Conservation (phyloP, 2,329 filamentous ascomycete genomes). For the Mycogone perniciosa region DNA sequence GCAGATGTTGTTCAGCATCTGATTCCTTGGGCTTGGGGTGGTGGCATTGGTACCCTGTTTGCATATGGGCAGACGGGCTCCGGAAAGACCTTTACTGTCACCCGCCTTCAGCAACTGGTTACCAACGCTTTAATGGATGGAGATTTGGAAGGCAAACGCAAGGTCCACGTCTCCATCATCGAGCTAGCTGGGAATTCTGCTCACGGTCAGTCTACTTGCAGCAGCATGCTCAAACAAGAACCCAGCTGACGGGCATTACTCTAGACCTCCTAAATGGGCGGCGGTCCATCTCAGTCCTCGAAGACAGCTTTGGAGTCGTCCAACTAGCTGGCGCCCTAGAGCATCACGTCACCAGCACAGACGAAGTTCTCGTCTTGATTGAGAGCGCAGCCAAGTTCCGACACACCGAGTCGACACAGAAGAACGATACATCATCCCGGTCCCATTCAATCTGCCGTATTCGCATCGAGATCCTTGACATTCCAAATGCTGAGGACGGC, state of each 20-base stretch:
- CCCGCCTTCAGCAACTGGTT: constrained; percentile 34
- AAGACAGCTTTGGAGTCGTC: constrained; percentile 38
- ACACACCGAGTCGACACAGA: constrained; percentile 35
- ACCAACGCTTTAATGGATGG: constrained; percentile 28
- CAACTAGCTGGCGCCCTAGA: constrained; percentile 40
- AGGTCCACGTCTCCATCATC: constrained; percentile 32
- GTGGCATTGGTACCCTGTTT: constrained; percentile 43
- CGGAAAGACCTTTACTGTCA: constrained; percentile 42
- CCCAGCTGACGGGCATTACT: not conserved
- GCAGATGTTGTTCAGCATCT: constrained; percentile 33
- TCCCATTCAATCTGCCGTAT: constrained; percentile 44
- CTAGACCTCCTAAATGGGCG: constrained; percentile 37
- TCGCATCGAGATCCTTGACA: constrained; percentile 29
- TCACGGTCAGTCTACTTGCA: constrained; percentile 17
- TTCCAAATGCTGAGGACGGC: constrained; percentile 29
- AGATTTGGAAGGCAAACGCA: constrained; percentile 20
- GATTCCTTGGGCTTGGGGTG: constrained; percentile 39
- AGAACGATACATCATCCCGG: constrained; percentile 42
- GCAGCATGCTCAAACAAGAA: not conserved
- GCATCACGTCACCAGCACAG: constrained; percentile 24
- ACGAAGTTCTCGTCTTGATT: constrained; percentile 27
- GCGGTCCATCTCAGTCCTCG: constrained; percentile 35
- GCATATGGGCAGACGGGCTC: constrained; percentile 45
- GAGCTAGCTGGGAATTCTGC: constrained; percentile 34
- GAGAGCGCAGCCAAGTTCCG: constrained; percentile 34